Evolutionary conservation across 148 eudicot genomes (phyloP).

Genomic region (Fagopyrum homotropicum): DNA sequence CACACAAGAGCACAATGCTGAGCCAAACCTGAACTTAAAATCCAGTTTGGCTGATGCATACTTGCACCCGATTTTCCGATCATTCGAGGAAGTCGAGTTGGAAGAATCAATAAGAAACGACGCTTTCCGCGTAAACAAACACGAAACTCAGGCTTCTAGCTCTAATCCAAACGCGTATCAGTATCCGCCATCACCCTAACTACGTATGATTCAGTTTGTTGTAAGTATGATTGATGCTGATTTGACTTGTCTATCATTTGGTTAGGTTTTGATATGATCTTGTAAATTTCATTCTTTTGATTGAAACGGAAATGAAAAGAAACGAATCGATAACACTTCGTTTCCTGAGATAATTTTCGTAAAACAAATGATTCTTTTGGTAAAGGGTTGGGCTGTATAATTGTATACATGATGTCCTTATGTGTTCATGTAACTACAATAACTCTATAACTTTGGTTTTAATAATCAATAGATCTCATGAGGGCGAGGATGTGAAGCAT

Average conservation of each 20-base stretch:
- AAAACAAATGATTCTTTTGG: too few relatives aligned
- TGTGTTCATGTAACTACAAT: too few relatives aligned
- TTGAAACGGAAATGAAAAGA: not conserved
- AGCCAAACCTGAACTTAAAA: constrained; percentile 45
- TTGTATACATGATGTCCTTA: too few relatives aligned
- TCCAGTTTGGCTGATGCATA: constrained; percentile 69
- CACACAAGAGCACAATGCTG: constrained; percentile 42
- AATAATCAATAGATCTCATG: too few relatives aligned
- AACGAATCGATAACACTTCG: not conserved
- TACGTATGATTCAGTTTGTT: not conserved
- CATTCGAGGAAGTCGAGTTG: constrained; percentile 72
- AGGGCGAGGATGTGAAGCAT: too few relatives aligned
- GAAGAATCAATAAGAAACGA: constrained; percentile 44
- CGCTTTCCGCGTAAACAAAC: constrained; percentile 43
- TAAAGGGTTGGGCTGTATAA: too few relatives aligned
- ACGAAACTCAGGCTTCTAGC: constrained; percentile 2
- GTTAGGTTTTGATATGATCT: not conserved
- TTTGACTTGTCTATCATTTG: not conserved
- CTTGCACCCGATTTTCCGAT: constrained; percentile 82
- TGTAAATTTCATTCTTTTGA: not conserved
- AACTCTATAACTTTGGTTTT: too few relatives aligned
- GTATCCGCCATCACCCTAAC: too few relatives aligned
- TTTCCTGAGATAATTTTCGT: not conserved
- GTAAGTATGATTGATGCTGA: not conserved
- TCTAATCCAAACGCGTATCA: not conserved